These are phyloP conservation scores for Protomyces inouyei DNA, from an alignment of 1,139 yeast species.

Conservation along the genomic window DNA sequence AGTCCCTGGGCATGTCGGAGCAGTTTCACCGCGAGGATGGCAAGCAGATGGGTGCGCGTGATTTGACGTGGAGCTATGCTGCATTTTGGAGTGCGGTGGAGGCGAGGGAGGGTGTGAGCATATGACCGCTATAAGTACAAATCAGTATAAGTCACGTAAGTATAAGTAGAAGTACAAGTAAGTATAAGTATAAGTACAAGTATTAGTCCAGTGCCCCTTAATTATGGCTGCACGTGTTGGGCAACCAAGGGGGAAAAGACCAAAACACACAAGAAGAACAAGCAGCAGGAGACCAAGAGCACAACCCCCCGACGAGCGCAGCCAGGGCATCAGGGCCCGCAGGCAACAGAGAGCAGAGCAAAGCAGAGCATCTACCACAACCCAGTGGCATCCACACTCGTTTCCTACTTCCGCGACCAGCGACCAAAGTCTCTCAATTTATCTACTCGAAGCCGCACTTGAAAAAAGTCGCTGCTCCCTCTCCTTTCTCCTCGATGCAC, in stretches of 20 bases:
- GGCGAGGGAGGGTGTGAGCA: conserved; percentile 9
- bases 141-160: not conserved
- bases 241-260: not conserved
- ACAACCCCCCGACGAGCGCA: not conserved
- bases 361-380: not conserved
- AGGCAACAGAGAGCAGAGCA: not conserved
- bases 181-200: not conserved
- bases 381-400: not conserved
- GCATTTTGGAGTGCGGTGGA: conserved; percentile 62
- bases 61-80: conserved; percentile 88
- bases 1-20: conserved; percentile 76
- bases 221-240: no score
- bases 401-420: not conserved
- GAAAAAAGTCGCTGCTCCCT: no score
- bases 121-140: not conserved
- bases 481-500: not conserved
- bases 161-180: not conserved
- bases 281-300: not conserved
- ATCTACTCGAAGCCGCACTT: no score
- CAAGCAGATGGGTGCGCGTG: conserved; percentile 77
- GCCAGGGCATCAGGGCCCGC: not conserved
- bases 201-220: not conserved
- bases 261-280: not conserved
- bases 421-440: no score
- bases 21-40: conserved; percentile 80